Conservation (phyloP, 192 early-diverging fungal species). For the Mycoemilia scoparia region DNA sequence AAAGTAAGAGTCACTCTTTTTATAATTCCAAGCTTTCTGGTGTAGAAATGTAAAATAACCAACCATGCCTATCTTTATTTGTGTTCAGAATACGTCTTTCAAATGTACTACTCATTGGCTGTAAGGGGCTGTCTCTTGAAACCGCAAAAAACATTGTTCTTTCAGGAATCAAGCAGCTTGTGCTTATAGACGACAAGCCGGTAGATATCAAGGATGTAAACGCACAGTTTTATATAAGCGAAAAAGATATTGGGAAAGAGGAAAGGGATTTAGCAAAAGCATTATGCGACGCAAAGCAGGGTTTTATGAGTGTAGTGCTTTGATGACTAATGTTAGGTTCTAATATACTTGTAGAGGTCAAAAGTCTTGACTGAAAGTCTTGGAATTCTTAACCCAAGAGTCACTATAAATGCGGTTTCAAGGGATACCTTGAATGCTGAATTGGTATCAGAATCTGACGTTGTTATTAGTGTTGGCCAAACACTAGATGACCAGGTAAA, state of each 20-base stretch:
- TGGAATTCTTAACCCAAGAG: slow-evolving; percentile 67
- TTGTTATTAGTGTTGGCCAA: slow-evolving; percentile 44
- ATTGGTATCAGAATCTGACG: slow-evolving; percentile 38
- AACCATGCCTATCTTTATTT: no score
- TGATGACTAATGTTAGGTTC: slow-evolving; percentile 68
- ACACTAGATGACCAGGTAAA: slow-evolving; percentile 3
- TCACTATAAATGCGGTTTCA: slow-evolving; percentile 35
- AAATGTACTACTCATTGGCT: slow-evolving; percentile 51
- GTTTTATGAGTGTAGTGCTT: slow-evolving; percentile 41
- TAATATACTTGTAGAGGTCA: slow-evolving; percentile 33
- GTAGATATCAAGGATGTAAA: slow-evolving; percentile 49
- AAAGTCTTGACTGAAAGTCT: slow-evolving; percentile 41
- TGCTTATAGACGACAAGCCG: slow-evolving; percentile 38
- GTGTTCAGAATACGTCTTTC: slow-evolving; percentile 64
- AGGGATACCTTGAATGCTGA: slow-evolving; percentile 23
- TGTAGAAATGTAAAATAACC: no score
- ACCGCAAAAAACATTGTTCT: slow-evolving; percentile 85
- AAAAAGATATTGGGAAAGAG: slow-evolving; percentile 10
- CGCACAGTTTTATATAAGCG: slow-evolving; percentile 58
- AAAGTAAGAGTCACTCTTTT: no score
- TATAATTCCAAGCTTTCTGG: no score
- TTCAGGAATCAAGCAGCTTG: slow-evolving; percentile 63
- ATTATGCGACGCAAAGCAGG: slow-evolving; percentile 2
- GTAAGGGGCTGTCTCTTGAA: slow-evolving; percentile 63
- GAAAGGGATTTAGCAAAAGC: slow-evolving; percentile 8